Percentiles rank a stretch among this genome's conserved stretches.
Evolutionary conservation across 2,329 filamentous ascomycete genomes (phyloP).

Genomic region (Botrytis sinoallii): DNA sequence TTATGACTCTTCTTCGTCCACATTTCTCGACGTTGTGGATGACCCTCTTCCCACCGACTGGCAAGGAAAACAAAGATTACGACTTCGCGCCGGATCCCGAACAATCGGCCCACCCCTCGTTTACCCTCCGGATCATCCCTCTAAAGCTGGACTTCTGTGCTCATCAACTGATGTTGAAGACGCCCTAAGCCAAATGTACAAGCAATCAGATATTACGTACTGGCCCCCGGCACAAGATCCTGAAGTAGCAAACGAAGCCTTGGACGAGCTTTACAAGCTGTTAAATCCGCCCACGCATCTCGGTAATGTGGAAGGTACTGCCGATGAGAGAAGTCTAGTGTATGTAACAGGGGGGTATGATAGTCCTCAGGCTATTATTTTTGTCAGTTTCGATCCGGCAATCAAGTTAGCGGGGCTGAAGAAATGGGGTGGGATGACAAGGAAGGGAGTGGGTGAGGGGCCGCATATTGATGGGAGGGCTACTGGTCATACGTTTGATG

Average conservation of each 20-base stretch:
- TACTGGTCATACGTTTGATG: conserved; percentile 17
- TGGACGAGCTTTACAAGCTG: conserved; percentile 40
- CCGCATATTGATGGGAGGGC: conserved; percentile 33
- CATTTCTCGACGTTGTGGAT: conserved; percentile 60
- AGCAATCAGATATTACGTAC: conserved; percentile 27
- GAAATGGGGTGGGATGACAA: conserved; percentile 27
- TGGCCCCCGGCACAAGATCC: conserved; percentile 39
- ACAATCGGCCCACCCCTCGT: conserved; percentile 37
- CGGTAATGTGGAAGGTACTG: conserved; percentile 42
- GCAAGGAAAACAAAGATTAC: conserved; percentile 41
- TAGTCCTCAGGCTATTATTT: conserved; percentile 40
- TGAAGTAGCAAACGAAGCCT: conserved; percentile 28
- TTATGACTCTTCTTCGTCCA: conserved; percentile 51
- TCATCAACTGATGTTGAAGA: conserved; percentile 22
- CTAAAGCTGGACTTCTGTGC: conserved; percentile 23
- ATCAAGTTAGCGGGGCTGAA: conserved; percentile 37
- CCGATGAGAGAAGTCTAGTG: conserved; percentile 49
- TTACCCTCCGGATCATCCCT: conserved; percentile 4
- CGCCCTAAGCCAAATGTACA: conserved; percentile 33
- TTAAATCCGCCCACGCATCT: conserved; percentile 42
- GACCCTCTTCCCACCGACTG: conserved; percentile 42
- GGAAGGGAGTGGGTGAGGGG: conserved; percentile 31
- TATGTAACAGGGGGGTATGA: conserved; percentile 41
- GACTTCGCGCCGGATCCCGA: conserved; percentile 50
- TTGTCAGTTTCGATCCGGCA: conserved; percentile 45